These are phyloP conservation scores for Apostasia ramifera DNA, from an alignment of 106 monocot species.

Conservation along the genomic window DNA sequence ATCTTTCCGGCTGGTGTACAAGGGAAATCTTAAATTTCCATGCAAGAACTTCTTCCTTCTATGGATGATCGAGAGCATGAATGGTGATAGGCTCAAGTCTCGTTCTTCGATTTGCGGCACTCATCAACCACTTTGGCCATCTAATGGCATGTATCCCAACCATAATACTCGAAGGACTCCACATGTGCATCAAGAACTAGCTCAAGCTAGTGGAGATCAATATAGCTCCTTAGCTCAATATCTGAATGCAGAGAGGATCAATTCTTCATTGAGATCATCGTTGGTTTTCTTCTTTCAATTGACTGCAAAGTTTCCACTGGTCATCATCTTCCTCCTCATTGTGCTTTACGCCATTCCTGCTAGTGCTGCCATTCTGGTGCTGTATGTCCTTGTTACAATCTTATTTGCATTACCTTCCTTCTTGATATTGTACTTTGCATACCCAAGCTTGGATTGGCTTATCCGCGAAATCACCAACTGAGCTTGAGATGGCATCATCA, in stretches of 20 bases:
- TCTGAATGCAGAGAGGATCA: conserved; percentile 12
- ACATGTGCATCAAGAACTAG: neutral
- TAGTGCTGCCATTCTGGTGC: conserved; percentile 12
- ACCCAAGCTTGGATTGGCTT: conserved; percentile 31
- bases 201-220: neutral
- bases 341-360: conserved; percentile 12
- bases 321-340: conserved; percentile 6
- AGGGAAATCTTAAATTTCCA: conserved; percentile 26
- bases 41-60: conserved; percentile 28
- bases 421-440: conserved; percentile 24
- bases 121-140: neutral
- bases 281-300: conserved; percentile 10
- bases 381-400: conserved; percentile 11
- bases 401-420: conserved; percentile 19
- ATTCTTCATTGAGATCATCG: conserved; percentile 1
- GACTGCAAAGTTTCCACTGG: conserved; percentile 17
- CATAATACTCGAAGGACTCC: neutral
- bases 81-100: conserved; percentile 5
- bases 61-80: conserved; percentile 36
- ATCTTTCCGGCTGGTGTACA: conserved; percentile 27
- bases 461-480: conserved; percentile 22
- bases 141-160: neutral
- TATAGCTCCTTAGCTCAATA: neutral
- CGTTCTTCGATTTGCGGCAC: neutral
- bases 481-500: neutral